Percentiles rank a stretch among this genome's conserved stretches.
phyloP scores from a whole-genome alignment of 805 yeast genomes.

The Saccharomyces paradoxus region DNA sequence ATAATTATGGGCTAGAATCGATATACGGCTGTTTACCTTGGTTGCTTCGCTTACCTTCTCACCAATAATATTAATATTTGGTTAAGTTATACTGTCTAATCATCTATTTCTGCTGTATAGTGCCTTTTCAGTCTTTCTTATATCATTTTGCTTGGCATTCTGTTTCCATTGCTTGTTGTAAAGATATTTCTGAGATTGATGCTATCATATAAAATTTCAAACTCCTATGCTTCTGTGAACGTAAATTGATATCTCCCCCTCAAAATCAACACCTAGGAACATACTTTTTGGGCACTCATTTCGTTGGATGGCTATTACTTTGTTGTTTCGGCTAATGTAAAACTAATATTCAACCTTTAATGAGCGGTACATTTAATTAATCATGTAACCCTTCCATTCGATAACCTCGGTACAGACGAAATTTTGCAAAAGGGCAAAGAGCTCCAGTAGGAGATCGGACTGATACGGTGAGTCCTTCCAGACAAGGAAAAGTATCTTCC shows the following conservation, averaged over 20 bases:
- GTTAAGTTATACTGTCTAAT: background rate
- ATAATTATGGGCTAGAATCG: background rate
- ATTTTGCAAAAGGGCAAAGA: background rate
- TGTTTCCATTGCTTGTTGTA: background rate
- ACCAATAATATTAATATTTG: background rate
- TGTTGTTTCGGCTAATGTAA: conserved; percentile 3
- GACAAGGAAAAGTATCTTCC: background rate
- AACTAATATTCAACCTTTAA: background rate
- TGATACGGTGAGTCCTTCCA: background rate
- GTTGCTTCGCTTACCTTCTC: background rate
- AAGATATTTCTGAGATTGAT: background rate
- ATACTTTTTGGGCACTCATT: conserved; percentile 33
- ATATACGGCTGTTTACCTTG: background rate
- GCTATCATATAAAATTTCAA: background rate
- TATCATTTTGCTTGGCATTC: background rate
- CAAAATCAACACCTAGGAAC: conserved; percentile 5
- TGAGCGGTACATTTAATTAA: background rate
- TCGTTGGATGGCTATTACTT: conserved; percentile 19
- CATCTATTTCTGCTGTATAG: background rate
- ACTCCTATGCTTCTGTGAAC: background rate
- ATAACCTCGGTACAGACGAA: background rate
- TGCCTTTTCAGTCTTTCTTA: background rate
- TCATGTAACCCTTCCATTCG: background rate
- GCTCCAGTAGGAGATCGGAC: background rate
- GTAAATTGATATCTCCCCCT: background rate